phyloP scores from a whole-genome alignment of 768 basidiomycete species.

The Mycena rosella region DNA sequence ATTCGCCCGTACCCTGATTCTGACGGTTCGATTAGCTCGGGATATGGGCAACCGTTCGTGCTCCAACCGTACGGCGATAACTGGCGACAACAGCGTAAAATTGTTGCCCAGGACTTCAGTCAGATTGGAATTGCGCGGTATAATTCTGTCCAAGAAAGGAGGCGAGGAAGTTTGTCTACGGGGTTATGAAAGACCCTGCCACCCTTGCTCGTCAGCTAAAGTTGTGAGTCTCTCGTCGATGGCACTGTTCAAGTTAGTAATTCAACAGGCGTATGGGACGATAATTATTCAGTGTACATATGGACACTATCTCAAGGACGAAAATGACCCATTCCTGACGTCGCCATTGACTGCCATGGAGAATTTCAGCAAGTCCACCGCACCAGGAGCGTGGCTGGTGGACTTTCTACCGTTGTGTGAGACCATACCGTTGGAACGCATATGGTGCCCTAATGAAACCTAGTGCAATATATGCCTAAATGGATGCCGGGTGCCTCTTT shows the following conservation, averaged over 20 bases:
- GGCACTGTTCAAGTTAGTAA: no score
- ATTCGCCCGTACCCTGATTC: not conserved
- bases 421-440: not conserved
- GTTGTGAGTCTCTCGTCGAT: not conserved
- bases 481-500: constrained; percentile 13
- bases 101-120: constrained; percentile 13
- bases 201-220: not conserved
- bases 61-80: constrained; percentile 9
- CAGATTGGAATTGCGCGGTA: not conserved
- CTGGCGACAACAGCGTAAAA: constrained; percentile 25
- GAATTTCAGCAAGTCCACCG: constrained; percentile 49
- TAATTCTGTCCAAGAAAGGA: constrained; percentile 1
- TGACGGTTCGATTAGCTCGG: not conserved
- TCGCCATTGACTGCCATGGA: constrained; percentile 46
- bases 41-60: not conserved
- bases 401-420: constrained; percentile 40
- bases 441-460: not conserved
- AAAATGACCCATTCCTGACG: constrained; percentile 45
- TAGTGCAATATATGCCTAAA: constrained; percentile 15
- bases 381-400: constrained; percentile 51
- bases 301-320: not conserved
- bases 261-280: constrained; percentile 4
- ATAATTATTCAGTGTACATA: constrained; percentile 12
- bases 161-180: not conserved
- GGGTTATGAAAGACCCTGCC: not conserved